Evolutionary conservation across 225 moss, liverwort and hornwort genomes (phyloP).

Genomic region (Pleurozium schreberi): DNA sequence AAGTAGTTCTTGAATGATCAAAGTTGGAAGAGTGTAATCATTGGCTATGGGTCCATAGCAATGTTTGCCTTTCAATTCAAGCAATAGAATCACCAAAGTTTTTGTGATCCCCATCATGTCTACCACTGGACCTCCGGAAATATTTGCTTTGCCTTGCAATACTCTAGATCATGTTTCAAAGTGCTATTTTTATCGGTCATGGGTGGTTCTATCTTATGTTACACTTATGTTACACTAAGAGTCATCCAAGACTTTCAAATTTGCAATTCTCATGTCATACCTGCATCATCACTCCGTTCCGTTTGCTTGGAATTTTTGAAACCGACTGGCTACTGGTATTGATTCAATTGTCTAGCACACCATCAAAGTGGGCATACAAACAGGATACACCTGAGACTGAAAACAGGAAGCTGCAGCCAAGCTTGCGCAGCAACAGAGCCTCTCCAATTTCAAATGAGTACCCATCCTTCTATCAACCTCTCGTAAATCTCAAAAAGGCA

Average conservation of each 20-base stretch:
- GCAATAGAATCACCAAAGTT: too few relatives aligned
- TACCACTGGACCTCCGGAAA: too few relatives aligned
- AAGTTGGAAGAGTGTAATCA: too few relatives aligned
- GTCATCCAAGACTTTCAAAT: not conserved
- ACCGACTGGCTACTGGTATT: not conserved
- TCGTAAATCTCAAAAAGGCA: not conserved
- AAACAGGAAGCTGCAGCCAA: not conserved
- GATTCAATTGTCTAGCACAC: not conserved
- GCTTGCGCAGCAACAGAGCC: not conserved
- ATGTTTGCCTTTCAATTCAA: too few relatives aligned
- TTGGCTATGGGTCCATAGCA: too few relatives aligned
- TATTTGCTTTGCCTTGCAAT: too few relatives aligned
- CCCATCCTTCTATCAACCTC: not conserved
- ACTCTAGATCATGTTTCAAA: too few relatives aligned
- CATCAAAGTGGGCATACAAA: not conserved
- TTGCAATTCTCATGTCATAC: not conserved
- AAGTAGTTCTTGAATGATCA: too few relatives aligned
- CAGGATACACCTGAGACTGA: not conserved
- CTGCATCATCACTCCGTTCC: not conserved
- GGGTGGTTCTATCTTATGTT: too few relatives aligned
- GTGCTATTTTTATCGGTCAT: too few relatives aligned
- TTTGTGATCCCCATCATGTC: too few relatives aligned
- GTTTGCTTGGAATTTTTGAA: not conserved
- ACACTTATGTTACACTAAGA: too few relatives aligned
- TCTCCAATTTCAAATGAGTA: not conserved